These are phyloP conservation scores for Fusarium sp. DNA, from an alignment of 2,329 filamentous ascomycete genomes.

Conservation along the genomic window DNA sequence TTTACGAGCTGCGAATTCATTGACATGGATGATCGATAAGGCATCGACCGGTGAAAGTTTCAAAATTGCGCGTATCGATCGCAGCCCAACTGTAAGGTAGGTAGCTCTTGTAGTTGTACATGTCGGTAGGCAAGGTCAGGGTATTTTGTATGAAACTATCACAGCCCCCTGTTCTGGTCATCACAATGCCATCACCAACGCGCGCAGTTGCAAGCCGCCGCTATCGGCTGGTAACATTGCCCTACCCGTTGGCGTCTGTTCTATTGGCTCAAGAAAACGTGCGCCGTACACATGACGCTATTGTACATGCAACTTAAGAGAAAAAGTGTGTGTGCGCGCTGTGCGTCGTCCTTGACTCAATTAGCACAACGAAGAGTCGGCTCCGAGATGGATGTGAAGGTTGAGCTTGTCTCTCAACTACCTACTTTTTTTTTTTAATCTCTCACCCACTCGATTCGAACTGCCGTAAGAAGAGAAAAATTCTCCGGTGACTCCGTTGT, in stretches of 20 bases:
- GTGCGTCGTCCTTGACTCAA: slow-evolving; percentile 14
- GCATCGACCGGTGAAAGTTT: slow-evolving; percentile 30
- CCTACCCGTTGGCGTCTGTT: slow-evolving; percentile 23
- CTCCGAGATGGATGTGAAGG: slow-evolving; percentile 17
- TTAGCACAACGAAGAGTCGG: slow-evolving; percentile 18
- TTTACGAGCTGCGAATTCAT: slow-evolving; percentile 5
- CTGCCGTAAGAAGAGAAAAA: slow-evolving; percentile 23
- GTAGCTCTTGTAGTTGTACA: not conserved
- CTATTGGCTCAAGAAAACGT: slow-evolving; percentile 31
- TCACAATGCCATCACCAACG: slow-evolving; percentile 31
- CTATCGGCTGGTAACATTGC: slow-evolving; percentile 36
- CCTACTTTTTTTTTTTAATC: not conserved
- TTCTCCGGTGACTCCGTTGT: slow-evolving; percentile 15
- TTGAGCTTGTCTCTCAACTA: slow-evolving; percentile 12
- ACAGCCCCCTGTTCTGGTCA: slow-evolving; percentile 15
- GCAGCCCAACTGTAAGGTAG: slow-evolving; percentile 27
- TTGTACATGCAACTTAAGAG: slow-evolving; percentile 37
- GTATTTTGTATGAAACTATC: slow-evolving; percentile 4
- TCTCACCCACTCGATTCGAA: slow-evolving; percentile 9
- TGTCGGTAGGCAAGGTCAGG: not conserved
- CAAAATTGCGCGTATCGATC: slow-evolving; percentile 10
- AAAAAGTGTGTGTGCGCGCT: not conserved
- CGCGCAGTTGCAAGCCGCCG: slow-evolving; percentile 36
- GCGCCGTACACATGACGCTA: slow-evolving; percentile 43
- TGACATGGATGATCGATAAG: slow-evolving; percentile 25